phyloP scores from a whole-genome alignment of 306 rosid genomes.

The Citrullus mucosospermus region DNA sequence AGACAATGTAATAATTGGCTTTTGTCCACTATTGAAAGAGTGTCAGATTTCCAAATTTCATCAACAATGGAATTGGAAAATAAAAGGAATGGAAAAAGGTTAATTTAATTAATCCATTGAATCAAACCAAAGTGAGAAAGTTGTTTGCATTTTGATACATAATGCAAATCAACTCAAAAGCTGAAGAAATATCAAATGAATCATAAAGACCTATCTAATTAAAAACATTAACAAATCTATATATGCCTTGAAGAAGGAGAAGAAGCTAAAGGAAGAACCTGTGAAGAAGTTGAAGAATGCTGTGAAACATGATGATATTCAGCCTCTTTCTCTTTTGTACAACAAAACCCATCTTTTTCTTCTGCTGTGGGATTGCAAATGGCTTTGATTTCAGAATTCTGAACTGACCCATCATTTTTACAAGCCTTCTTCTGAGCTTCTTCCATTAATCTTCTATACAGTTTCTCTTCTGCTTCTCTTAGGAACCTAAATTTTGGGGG shows the following conservation, averaged over 20 bases:
- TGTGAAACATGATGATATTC: slow-evolving; percentile 17
- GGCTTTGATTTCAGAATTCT: slow-evolving; percentile 8
- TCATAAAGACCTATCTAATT: not conserved
- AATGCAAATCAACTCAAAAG: slow-evolving; percentile 3
- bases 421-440: slow-evolving; percentile 40
- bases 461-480: slow-evolving; percentile 84
- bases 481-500: slow-evolving; percentile 85
- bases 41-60: not conserved
- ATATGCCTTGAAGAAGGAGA: slow-evolving; percentile 33
- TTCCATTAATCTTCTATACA: slow-evolving; percentile 48
- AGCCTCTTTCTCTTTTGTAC: slow-evolving; percentile 1
- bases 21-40: not conserved
- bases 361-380: not conserved
- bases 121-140: slow-evolving; percentile 6
- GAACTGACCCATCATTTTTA: not conserved
- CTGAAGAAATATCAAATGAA: not conserved
- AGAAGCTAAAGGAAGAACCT: slow-evolving; percentile 77
- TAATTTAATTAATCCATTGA: not conserved
- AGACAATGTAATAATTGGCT: not conserved
- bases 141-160: slow-evolving; percentile 1
- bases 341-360: not conserved
- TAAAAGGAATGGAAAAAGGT: not conserved
- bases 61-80: not conserved
- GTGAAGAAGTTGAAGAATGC: slow-evolving; percentile 44
- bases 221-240: not conserved